Percentiles rank a stretch among this genome's conserved stretches.
Evolutionary conservation across 2,329 filamentous ascomycete genomes (phyloP).

Genomic region (Penicillium sp.): DNA sequence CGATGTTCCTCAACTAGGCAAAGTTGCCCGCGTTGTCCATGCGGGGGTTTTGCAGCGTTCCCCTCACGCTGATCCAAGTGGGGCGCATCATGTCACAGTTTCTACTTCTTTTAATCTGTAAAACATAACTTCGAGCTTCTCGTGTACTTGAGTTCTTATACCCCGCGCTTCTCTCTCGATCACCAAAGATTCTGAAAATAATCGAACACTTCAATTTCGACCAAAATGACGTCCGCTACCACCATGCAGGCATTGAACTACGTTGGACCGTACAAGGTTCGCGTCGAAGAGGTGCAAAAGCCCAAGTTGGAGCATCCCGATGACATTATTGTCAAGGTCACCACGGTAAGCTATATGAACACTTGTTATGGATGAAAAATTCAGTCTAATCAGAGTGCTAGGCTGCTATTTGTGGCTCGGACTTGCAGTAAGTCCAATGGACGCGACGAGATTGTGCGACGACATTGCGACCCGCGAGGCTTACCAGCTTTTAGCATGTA

Average conservation of each 20-base stretch:
- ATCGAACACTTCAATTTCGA: not conserved
- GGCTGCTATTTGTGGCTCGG: slow-evolving; percentile 60
- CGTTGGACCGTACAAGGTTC: slow-evolving; percentile 64
- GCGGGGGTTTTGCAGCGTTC: not conserved
- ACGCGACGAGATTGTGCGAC: not conserved
- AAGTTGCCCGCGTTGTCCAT: not conserved
- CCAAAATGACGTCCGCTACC: slow-evolving; percentile 20
- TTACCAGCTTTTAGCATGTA: slow-evolving; percentile 57
- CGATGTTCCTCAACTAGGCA: not conserved
- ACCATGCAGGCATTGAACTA: slow-evolving; percentile 69
- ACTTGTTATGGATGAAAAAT: not conserved
- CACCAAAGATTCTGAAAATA: not conserved
- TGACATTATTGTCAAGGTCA: slow-evolving; percentile 68
- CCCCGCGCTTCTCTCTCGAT: not conserved
- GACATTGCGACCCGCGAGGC: slow-evolving; percentile 27
- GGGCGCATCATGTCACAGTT: too few relatives aligned
- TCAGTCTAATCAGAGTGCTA: slow-evolving; percentile 2
- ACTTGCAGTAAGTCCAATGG: slow-evolving; percentile 43
- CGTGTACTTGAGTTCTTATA: not conserved
- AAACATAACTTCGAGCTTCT: not conserved
- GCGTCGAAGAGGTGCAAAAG: slow-evolving; percentile 62
- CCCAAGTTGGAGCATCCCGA: slow-evolving; percentile 67
- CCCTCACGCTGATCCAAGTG: not conserved
- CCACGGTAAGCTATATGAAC: slow-evolving; percentile 56
- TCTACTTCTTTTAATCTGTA: too few relatives aligned